A percentile compares a stretch with the other conserved stretches of the same genome.
Evolutionary conservation across 768 basidiomycete genomes (phyloP).

Genomic region (Lactarius sanguifluus): DNA sequence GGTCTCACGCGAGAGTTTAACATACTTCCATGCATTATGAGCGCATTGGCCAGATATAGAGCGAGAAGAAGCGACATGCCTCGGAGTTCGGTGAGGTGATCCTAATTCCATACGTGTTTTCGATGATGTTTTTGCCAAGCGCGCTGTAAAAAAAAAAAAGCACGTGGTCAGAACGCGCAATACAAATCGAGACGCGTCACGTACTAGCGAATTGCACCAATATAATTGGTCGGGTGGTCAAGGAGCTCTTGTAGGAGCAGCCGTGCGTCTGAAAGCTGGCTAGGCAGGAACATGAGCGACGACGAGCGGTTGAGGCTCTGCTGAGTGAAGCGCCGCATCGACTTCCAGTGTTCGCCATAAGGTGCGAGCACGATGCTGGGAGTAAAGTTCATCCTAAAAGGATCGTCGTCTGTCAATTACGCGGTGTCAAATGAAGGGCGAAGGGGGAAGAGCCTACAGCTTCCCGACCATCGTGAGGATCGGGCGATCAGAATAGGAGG

Average conservation of each 20-base stretch:
- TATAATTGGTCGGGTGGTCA: slow-evolving; percentile 18
- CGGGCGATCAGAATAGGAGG: slow-evolving; percentile 29
- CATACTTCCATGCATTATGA: slow-evolving; percentile 14
- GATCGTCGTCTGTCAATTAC: slow-evolving; percentile 2
- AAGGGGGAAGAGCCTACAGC: slow-evolving; percentile 15
- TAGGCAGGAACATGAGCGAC: slow-evolving; percentile 22
- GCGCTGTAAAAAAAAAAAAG: slow-evolving; percentile 11
- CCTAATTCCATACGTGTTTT: slow-evolving; percentile 29
- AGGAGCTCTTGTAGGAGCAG: slow-evolving; percentile 27
- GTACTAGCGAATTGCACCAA: slow-evolving; percentile 27
- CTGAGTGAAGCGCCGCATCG: slow-evolving; percentile 29
- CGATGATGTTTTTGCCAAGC: slow-evolving; percentile 28
- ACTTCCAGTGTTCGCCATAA: slow-evolving; percentile 29
- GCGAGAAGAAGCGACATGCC: not conserved
- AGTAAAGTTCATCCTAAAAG: slow-evolving; percentile 25
- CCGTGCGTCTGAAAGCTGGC: slow-evolving; percentile 25
- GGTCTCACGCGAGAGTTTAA: slow-evolving; percentile 27
- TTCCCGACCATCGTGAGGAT: slow-evolving; percentile 29
- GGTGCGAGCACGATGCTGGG: slow-evolving; percentile 28
- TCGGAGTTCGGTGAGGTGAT: slow-evolving; percentile 26
- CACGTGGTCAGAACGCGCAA: slow-evolving; percentile 21
- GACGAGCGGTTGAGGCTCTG: slow-evolving; percentile 29
- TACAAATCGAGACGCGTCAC: slow-evolving; percentile 15
- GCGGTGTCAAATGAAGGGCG: not conserved
- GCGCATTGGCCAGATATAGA: not conserved